Evolutionary conservation across 306 rosid species (phyloP), one percentile per base, ranked within the genome.

Genomic region (Lathyrus aphaca): DNA sequence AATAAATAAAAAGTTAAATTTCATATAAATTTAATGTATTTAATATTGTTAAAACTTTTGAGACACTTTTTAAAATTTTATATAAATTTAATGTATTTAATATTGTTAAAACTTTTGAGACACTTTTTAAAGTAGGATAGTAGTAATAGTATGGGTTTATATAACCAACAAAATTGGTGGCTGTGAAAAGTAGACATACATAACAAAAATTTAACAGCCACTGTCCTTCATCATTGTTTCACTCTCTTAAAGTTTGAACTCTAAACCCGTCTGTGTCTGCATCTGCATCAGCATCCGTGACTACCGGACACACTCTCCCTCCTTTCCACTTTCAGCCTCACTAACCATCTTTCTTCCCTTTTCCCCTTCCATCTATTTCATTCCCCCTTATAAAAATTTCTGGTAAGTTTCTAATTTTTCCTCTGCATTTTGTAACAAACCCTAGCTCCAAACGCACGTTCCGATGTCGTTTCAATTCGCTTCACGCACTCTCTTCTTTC

Each of bases 361-460:
- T 42, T 15, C 23, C 4, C 35, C n/a, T 44, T 23, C 10, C 29
- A 4, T 12, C 4, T 32, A 5, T 23, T 5, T 6, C 7, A 8
- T 32, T 35, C 8, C 8, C 10, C 39, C 39, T 8, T 35, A 6
- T 35, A 7, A 8, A 7, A 7, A 8, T 57, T 48, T 8, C 69
- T 5, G 55, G 54, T 68, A 59, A 37, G 63, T 37, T 44, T 19
- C 67, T 10, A 1, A 13, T 12, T 0, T 1, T 38, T 58, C 15
- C 17, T 12, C 27, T 56, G 21, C 67, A 16, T 30, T 74, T 74
- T 43, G 6, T 46, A 10, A 15, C 15, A 57, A 75, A 67, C 74
- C 79, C 74, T 75, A 75, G 46, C 18, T 39, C 55, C 8, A 10
- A 23, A 14, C 51, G 1, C 68, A 3, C 68, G 11, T 1, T 60